phyloP scores from a whole-genome alignment of 345 rosid species.

The Lumnitzera racemosa region DNA sequence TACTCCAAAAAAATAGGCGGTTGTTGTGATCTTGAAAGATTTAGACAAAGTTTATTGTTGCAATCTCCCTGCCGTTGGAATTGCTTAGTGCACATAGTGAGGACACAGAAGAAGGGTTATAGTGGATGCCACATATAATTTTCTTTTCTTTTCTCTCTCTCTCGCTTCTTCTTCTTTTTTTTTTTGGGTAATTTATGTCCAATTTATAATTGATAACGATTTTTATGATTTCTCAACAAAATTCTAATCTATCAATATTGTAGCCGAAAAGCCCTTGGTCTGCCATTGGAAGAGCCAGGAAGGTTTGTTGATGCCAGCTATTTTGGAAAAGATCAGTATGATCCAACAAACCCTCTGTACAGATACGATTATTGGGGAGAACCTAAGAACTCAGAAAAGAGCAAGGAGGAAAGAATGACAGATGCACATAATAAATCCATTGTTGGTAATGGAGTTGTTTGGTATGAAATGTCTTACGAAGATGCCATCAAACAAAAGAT shows the following conservation, averaged over 20 bases:
- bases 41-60: no score
- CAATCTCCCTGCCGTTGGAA: no score
- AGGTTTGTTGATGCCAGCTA: conserved; percentile 68
- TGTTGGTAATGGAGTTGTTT: conserved; percentile 71
- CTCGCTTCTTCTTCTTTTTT: no score
- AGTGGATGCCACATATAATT: no score
- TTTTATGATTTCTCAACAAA: no score
- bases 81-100: no score
- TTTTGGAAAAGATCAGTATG: conserved; percentile 85
- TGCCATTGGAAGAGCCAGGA: conserved; percentile 94
- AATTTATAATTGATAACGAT: no score
- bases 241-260: neutral
- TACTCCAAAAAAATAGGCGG: no score
- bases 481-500: conserved; percentile 55
- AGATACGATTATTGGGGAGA: conserved; percentile 95
- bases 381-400: conserved; percentile 84
- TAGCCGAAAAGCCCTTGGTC: conserved; percentile 79
- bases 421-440: conserved; percentile 77
- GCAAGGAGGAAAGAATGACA: conserved; percentile 59
- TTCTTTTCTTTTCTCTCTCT: no score
- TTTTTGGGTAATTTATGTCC: no score
- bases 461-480: conserved; percentile 84
- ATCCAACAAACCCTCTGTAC: conserved; percentile 71
- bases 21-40: neutral
- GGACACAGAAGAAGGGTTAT: no score